Evolutionary conservation across 331 rosid species (phyloP).

Genomic region (Cydonia oblonga): DNA sequence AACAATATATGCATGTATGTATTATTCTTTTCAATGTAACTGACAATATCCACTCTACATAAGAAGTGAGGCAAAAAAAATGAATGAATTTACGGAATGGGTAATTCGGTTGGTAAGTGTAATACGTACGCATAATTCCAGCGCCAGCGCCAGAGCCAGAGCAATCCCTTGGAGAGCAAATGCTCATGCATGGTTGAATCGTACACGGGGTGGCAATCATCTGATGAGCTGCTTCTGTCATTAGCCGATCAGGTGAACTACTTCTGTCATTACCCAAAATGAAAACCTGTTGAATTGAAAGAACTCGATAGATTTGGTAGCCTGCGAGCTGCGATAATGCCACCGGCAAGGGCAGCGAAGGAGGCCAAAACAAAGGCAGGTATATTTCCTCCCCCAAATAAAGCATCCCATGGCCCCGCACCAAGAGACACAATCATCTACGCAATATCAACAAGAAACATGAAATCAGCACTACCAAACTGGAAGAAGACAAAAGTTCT

Average conservation of each 20-base stretch:
- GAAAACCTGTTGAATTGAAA: conserved; percentile 59
- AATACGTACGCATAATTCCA: conserved; percentile 10
- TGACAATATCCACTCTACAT: conserved; percentile 26
- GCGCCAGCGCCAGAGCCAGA: not conserved
- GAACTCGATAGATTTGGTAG: conserved; percentile 55
- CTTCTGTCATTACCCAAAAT: conserved; percentile 41
- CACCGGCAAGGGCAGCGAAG: conserved; percentile 61
- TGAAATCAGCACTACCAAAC: not conserved
- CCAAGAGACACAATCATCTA: conserved; percentile 90
- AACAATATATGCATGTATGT: not conserved
- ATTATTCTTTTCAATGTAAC: conserved; percentile 13
- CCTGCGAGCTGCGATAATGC: conserved; percentile 51
- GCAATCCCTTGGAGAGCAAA: conserved; percentile 17
- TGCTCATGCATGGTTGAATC: conserved; percentile 12
- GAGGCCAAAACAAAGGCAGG: conserved; percentile 92
- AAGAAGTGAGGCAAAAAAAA: conserved; percentile 24
- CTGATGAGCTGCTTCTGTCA: not conserved
- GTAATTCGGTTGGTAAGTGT: conserved; percentile 15
- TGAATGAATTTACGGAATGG: conserved; percentile 45
- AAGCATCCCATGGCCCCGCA: conserved; percentile 96
- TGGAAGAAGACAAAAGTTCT: not conserved
- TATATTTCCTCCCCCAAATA: conserved; percentile 83
- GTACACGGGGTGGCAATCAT: conserved; percentile 13
- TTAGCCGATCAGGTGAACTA: conserved; percentile 17
- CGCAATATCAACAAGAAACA: conserved; percentile 5